Evolutionary conservation across 1,139 yeast genomes (phyloP), one percentile per base, ranked within the genome.

Genomic region (Yamadazyma taylorii): DNA sequence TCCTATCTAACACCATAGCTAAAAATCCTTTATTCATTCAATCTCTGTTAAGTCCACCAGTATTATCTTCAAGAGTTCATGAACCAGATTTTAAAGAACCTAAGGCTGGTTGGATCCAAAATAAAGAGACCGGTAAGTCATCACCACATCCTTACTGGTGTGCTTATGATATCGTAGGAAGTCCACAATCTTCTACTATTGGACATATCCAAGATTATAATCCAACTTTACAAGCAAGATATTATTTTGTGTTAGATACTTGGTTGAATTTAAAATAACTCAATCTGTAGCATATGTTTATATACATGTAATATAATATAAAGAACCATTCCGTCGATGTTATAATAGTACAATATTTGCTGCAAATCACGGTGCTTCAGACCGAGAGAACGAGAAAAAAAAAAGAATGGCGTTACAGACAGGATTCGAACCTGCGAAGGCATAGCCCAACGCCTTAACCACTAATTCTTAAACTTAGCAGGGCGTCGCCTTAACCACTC

Each of bases 361-460:
- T 8, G 23, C 23, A 21, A 21, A 8, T 21, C 23, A 10, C 9
- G 23, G 10, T 10, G 23, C 10, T 7, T 7, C 9, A 10, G 10
- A 7, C 23, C 23, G 9, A 21, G 10, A 21, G 10, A 21, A 21
- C 10, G 23, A 21, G 9, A 24, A 6, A 16, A 40, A 50, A 51
- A 58, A 69, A 74, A 67, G 67, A 58, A 63, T 56, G 51, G 39
- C 87, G 87, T 80, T 78, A 81, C 85, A 78, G 84, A 79, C 87
- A 81, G 85, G 87, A 81, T 81, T 81, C 86, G 87, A 81, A 81
- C 87, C 85, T 81, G 85, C 86, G 87, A 80, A 78, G 83, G 86
- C 75, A 80, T 69, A 78, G 75, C 86, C 82, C 86, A 81, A 78
- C 79, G 79, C 85, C 86, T 81, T 42, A n/a, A 53, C 77, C 57